Evolutionary conservation across 345 rosid genomes (phyloP), one percentile per base, ranked within the genome.

Genomic region (Corchorus capsularis): DNA sequence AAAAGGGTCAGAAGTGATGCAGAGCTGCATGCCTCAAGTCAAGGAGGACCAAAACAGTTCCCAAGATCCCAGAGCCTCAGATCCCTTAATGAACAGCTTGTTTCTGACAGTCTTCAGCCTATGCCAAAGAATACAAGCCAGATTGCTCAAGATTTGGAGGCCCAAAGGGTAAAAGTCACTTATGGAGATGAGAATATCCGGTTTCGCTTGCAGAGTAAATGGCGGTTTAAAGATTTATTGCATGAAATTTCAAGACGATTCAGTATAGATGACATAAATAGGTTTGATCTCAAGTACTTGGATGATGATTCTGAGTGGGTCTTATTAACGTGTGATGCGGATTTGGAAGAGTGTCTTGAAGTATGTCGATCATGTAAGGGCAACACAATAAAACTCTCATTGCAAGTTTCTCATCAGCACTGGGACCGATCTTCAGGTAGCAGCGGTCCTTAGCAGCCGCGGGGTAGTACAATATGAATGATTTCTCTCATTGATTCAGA

Each of bases 261-360:
- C 75, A 87, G 63, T 57, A 82, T 89, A 77, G 93, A 87, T 11
- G 90, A 86, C 74, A 76, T 85, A n/a, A 79, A 80, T 63, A 81
- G 80, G 78, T 89, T 77, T 79, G 90, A 91, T 79, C 84, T 95
- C 55, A 95, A 88, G 88, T 95, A 95, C 91, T 82, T 95, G 79
- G 98, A 95, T 22, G 99, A 95, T 79, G 99, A 95, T 71, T 79
- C 74, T n/a, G 99, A 95, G 72, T 95, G 99, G 99, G 92, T 95
- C 35, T 78, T 95, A 63, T 80, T 92, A 76, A 92, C 97, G 2
- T 93, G 98, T 61, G 97, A 93, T 82, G 98, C 90, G 3, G 99
- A 95, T 83, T 84, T 92, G 77, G 90, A 87, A 75, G 99, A 95
- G 78, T 95, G 99, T 64, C 77, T 93, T 54, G 91, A 90, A 67